These are phyloP conservation scores for Ophiocytium majus DNA, from an alignment of 352 stramenopile species.

Conservation along the genomic window DNA sequence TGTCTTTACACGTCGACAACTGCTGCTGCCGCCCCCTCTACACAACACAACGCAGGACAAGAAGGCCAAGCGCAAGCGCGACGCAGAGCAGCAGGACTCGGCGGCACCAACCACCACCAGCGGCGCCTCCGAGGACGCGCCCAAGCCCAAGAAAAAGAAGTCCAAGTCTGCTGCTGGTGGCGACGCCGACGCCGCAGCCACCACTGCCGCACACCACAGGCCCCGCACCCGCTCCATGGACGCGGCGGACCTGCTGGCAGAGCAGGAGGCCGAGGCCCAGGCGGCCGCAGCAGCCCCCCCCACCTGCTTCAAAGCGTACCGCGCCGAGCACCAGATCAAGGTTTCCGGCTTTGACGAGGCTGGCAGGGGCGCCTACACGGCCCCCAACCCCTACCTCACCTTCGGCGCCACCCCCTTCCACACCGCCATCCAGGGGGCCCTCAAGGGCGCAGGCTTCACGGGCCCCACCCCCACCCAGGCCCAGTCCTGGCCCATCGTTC, in stretches of 20 bases:
- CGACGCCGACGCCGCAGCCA: background rate
- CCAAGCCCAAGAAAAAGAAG: constrained; percentile 32
- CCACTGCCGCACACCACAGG: background rate
- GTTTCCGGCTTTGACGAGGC: background rate
- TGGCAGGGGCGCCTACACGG: constrained; percentile 19
- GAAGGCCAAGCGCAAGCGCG: background rate
- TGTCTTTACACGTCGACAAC: no score
- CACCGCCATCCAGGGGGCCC: constrained; percentile 22
- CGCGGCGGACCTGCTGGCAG: constrained; percentile 15
- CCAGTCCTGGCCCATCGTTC: constrained; percentile 75
- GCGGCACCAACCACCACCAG: background rate
- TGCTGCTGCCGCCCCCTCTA: no score
- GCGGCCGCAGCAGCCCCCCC: constrained; percentile 14
- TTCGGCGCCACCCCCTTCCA: constrained; percentile 45
- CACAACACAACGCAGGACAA: background rate
- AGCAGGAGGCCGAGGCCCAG: constrained; percentile 2
- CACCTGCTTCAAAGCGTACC: constrained; percentile 22
- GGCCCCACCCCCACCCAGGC: constrained; percentile 45
- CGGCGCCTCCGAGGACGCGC: background rate
- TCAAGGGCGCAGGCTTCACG: constrained; percentile 34
- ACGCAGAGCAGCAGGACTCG: background rate
- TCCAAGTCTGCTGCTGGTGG: background rate
- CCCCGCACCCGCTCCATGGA: constrained; percentile 47
- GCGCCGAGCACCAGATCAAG: background rate
- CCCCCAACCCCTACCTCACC: constrained; percentile 27